phyloP scores from a whole-genome alignment of 1,284 basidiomycete species.

The Tetrapyrgos nigripes region DNA sequence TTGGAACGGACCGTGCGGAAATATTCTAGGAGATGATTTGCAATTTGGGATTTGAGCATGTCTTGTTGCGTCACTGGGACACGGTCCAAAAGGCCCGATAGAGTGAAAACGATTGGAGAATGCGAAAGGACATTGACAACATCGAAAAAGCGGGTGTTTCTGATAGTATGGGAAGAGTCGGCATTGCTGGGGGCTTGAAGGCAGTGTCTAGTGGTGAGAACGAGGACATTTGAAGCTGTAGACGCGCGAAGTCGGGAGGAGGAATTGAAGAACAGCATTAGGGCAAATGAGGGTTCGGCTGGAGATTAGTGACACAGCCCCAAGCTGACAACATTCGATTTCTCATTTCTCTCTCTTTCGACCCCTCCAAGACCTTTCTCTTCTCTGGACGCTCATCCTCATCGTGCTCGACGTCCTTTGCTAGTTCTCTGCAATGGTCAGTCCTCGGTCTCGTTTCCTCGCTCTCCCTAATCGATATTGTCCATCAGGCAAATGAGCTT shows the following conservation, averaged over 20 bases:
- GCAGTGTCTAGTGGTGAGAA: constrained; percentile 42
- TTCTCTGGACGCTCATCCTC: neutral
- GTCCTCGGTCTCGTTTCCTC: neutral
- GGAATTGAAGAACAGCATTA: constrained; percentile 16
- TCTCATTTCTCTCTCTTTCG: constrained; percentile 5
- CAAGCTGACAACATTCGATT: constrained; percentile 12
- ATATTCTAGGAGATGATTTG: constrained; percentile 54
- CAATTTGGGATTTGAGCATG: constrained; percentile 56
- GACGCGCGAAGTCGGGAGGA: constrained; percentile 14
- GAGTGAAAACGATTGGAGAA: constrained; percentile 55
- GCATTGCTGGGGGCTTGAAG: constrained; percentile 47
- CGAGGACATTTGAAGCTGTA: constrained; percentile 33
- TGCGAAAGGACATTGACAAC: constrained; percentile 57
- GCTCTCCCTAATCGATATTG: constrained; percentile 4
- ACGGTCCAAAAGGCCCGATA: constrained; percentile 60
- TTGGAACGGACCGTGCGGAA: constrained; percentile 51
- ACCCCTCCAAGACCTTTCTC: neutral
- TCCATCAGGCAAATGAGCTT: constrained; percentile 61
- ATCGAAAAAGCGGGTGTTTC: constrained; percentile 48
- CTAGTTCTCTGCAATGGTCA: constrained; percentile 15
- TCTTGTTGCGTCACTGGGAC: constrained; percentile 42
- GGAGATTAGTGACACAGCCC: constrained; percentile 9
- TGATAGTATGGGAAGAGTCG: constrained; percentile 33
- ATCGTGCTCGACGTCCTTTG: constrained; percentile 8
- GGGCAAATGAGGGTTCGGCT: neutral